Percentiles rank a stretch among this genome's conserved stretches.
These are phyloP conservation scores for Penicillium sp. DNA, from an alignment of 2,329 filamentous ascomycete species.

Conservation along the genomic window DNA sequence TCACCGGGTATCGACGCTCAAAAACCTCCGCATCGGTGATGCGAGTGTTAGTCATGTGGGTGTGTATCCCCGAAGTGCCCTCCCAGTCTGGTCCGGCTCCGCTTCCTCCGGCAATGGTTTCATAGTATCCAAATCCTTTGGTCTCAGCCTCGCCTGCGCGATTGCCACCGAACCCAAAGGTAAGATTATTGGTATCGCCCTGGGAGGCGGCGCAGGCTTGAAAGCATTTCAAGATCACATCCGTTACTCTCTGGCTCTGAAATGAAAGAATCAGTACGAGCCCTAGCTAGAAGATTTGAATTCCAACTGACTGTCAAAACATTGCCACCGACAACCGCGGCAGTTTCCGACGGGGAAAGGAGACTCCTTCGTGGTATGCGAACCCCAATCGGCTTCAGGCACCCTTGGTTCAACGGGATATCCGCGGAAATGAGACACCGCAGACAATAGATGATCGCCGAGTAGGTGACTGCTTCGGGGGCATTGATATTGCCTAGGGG, in stretches of 20 bases:
- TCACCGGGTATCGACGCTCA: constrained; percentile 68
- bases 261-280: background rate
- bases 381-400: constrained; percentile 65
- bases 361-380: constrained; percentile 65
- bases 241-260: constrained; percentile 35
- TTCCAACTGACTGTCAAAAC: constrained; percentile 63
- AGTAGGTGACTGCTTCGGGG: constrained; percentile 69
- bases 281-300: background rate
- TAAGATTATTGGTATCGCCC: constrained; percentile 66
- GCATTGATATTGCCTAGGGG: constrained; percentile 64
- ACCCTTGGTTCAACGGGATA: constrained; percentile 78
- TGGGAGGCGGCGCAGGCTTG: constrained; percentile 67
- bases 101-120: constrained; percentile 73
- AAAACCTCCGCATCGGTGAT: constrained; percentile 78
- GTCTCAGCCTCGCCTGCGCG: constrained; percentile 11
- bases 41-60: constrained; percentile 79
- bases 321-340: constrained; percentile 73
- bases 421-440: constrained; percentile 69
- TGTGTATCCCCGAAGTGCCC: constrained; percentile 70
- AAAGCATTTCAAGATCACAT: constrained; percentile 73
- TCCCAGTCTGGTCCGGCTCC: constrained; percentile 69
- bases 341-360: constrained; percentile 63
- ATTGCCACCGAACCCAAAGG: constrained; percentile 23
- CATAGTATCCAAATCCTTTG: constrained; percentile 65
- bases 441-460: constrained; percentile 74